Percentiles rank a stretch among this genome's conserved stretches.
Evolutionary conservation across 495 filamentous ascomycete species (phyloP).

Genomic region (Friedmanniomyces simplex): DNA sequence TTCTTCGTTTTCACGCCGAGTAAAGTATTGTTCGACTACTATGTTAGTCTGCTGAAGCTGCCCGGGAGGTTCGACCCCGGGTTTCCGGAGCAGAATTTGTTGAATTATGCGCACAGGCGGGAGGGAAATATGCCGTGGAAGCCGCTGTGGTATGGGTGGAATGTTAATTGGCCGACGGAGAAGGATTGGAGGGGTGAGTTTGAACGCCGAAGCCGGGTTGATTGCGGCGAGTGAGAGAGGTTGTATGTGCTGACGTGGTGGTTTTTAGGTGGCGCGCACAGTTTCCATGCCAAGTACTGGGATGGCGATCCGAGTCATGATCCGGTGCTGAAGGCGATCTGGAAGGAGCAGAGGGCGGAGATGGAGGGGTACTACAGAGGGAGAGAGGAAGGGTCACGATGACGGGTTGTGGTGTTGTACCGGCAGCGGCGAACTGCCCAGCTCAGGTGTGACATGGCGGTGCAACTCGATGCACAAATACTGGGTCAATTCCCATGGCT

Average conservation of each 20-base stretch:
- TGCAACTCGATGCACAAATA: too few species aligned
- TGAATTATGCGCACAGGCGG: conserved; percentile 22
- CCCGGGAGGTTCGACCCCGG: conserved; percentile 11
- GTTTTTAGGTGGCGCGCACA: conserved; percentile 15
- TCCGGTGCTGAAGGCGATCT: conserved; percentile 22
- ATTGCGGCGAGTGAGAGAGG: background rate
- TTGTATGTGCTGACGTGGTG: background rate
- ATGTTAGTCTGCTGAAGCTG: conserved; percentile 12
- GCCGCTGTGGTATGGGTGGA: conserved; percentile 25
- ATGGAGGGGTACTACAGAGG: conserved; percentile 22
- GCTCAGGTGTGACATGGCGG: too few species aligned
- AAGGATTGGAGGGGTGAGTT: conserved; percentile 17
- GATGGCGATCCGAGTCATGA: conserved; percentile 23
- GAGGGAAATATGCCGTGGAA: conserved; percentile 25
- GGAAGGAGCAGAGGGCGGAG: conserved; percentile 22
- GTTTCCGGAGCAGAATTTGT: conserved; percentile 20
- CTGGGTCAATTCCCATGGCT: too few species aligned
- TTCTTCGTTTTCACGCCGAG: conserved; percentile 22
- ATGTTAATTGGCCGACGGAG: conserved; percentile 24
- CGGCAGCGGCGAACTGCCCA: too few species aligned
- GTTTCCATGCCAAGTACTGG: conserved; percentile 24
- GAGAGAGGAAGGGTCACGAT: background rate
- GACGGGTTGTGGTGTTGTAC: background rate
- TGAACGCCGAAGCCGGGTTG: background rate
- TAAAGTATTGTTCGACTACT: conserved; percentile 20